Evolutionary conservation across 192 early-diverging fungal species (phyloP).

Genomic region (Mortierella hygrophila): DNA sequence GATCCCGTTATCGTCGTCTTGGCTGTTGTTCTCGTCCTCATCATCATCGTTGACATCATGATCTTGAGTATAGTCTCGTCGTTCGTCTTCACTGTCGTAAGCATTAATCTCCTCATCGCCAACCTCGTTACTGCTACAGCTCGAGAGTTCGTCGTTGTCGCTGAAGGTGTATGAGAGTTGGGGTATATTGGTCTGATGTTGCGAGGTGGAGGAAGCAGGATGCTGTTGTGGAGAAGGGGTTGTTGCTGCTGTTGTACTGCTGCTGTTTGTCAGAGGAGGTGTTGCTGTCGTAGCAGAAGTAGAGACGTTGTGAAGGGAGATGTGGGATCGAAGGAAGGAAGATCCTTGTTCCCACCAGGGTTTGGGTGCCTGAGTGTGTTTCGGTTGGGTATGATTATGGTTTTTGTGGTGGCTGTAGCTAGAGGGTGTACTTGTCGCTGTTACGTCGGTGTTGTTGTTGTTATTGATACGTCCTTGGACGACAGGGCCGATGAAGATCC

Average conservation of each 20-base stretch:
- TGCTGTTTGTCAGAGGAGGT: not conserved
- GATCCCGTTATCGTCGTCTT: not conserved
- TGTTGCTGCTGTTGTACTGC: not conserved
- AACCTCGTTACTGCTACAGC: not conserved
- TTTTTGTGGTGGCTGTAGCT: conserved; percentile 3
- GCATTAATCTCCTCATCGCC: conserved; percentile 9
- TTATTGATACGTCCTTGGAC: conserved; percentile 18
- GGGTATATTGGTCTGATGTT: conserved; percentile 30
- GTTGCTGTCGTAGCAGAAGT: not conserved
- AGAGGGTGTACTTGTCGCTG: not conserved
- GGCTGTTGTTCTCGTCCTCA: not conserved
- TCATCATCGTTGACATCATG: conserved; percentile 12
- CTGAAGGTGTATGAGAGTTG: conserved; percentile 38
- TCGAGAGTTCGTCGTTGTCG: conserved; percentile 13
- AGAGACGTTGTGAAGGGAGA: conserved; percentile 17
- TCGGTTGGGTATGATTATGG: not conserved
- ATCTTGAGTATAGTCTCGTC: conserved; percentile 24
- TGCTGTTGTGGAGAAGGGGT: not conserved
- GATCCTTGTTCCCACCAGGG: conserved; percentile 54
- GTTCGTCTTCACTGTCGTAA: conserved; percentile 28
- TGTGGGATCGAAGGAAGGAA: conserved; percentile 24
- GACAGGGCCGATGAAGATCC: conserved; percentile 51
- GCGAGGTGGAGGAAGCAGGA: not conserved
- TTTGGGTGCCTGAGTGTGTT: conserved; percentile 17
- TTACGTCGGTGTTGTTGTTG: not conserved